Evolutionary conservation across 2,329 filamentous ascomycete species (phyloP).

Genomic region (Blastomyces gilchristii): DNA sequence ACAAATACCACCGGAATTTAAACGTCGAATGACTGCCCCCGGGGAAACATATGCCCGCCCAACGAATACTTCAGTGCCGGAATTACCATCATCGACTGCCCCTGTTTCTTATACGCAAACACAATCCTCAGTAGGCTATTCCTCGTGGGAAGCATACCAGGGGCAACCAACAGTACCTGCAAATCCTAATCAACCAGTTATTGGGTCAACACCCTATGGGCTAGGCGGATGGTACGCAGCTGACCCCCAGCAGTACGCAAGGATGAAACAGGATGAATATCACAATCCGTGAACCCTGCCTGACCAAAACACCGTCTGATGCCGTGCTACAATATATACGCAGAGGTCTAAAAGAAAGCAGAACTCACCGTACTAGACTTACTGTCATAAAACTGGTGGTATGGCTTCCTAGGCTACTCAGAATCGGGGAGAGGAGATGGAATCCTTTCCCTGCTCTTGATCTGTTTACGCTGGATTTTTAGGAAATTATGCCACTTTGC

Average conservation of each 20-base stretch:
- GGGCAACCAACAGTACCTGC: neutral
- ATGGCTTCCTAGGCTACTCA: neutral
- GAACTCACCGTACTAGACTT: neutral
- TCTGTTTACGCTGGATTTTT: neutral
- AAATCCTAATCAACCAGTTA: neutral
- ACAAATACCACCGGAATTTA: constrained; percentile 25
- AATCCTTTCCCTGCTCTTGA: neutral
- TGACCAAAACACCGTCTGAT: neutral
- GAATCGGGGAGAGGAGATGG: neutral
- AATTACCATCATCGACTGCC: neutral
- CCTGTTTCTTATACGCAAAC: constrained; percentile 5
- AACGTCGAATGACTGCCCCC: constrained; percentile 30
- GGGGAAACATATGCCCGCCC: constrained; percentile 17
- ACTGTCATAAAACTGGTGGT: neutral
- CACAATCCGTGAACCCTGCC: neutral
- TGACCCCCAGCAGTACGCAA: neutral
- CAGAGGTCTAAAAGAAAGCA: neutral
- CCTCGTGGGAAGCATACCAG: constrained; percentile 1
- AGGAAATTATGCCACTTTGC: neutral
- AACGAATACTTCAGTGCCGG: neutral
- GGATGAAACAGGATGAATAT: constrained; percentile 3
- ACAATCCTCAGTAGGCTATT: neutral
- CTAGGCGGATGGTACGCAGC: constrained; percentile 6
- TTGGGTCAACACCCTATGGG: neutral
- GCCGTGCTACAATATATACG: neutral